Percentiles rank a stretch among this genome's conserved stretches.
These are phyloP conservation scores for Arthroderma sp. DNA, from an alignment of 2,329 filamentous ascomycete species.

Conservation along the genomic window DNA sequence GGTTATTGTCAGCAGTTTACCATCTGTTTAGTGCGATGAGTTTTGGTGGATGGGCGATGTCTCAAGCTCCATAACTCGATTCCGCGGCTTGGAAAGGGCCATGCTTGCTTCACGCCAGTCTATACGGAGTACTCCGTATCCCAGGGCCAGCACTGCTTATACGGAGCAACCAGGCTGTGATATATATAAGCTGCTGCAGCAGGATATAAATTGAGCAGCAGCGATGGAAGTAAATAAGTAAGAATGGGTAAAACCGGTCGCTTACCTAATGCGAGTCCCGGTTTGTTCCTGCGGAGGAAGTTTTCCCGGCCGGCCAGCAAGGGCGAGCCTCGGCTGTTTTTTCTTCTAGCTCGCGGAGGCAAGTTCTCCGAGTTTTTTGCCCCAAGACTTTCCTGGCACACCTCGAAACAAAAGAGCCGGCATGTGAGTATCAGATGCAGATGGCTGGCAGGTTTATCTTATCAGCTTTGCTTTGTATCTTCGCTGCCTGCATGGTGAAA, in stretches of 20 bases:
- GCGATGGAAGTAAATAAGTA: background rate
- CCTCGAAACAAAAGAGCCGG: background rate
- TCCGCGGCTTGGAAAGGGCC: too few relatives aligned
- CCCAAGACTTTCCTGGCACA: background rate
- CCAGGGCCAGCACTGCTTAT: too few relatives aligned
- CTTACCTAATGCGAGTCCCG: background rate
- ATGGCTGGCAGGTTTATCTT: too few relatives aligned
- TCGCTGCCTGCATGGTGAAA: background rate
- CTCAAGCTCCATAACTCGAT: too few relatives aligned
- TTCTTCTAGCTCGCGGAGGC: background rate
- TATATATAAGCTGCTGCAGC: too few relatives aligned
- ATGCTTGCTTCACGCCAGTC: too few relatives aligned
- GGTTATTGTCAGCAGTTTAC: background rate
- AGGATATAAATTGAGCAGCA: too few relatives aligned
- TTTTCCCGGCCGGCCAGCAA: background rate
- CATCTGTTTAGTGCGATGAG: too few relatives aligned
- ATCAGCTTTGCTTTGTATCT: too few relatives aligned
- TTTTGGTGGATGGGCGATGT: too few relatives aligned
- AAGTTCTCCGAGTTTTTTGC: background rate
- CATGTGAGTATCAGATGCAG: constrained; percentile 1
- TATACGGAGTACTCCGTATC: too few relatives aligned
- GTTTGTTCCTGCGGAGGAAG: constrained; percentile 1
- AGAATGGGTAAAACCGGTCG: background rate
- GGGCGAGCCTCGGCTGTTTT: constrained; percentile 1
- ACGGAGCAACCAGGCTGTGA: too few relatives aligned